Evolutionary conservation across 306 rosid genomes (phyloP).

Genomic region (Neltuma alba): DNA sequence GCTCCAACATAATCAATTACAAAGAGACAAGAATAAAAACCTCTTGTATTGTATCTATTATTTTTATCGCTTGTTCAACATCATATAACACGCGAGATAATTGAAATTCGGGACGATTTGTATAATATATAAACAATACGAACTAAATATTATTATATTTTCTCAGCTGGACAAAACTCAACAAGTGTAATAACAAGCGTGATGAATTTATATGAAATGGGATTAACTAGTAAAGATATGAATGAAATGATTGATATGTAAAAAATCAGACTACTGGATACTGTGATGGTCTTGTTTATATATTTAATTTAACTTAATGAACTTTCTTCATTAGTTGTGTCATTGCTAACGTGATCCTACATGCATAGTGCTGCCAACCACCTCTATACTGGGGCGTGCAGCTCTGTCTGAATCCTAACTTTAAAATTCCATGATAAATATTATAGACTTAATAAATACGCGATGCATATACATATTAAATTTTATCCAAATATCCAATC

Average conservation of each 20-base stretch:
- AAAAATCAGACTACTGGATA: background rate
- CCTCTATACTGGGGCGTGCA: background rate
- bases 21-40: background rate
- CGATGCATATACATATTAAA: background rate
- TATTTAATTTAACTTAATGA: background rate
- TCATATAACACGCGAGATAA: background rate
- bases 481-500: background rate
- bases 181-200: background rate
- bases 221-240: background rate
- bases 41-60: background rate
- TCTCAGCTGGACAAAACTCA: background rate
- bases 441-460: background rate
- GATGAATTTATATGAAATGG: background rate
- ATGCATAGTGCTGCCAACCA: conserved; percentile 15
- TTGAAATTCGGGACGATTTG: background rate
- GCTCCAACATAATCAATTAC: background rate
- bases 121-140: no score
- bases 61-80: background rate
- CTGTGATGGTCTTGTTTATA: background rate
- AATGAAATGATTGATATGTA: background rate
- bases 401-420: conserved; percentile 11
- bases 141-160: background rate
- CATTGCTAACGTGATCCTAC: conserved; percentile 31
- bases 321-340: background rate
- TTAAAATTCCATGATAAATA: background rate